Evolutionary conservation across 345 rosid species (phyloP).

Genomic region (Syzygium jambos): DNA sequence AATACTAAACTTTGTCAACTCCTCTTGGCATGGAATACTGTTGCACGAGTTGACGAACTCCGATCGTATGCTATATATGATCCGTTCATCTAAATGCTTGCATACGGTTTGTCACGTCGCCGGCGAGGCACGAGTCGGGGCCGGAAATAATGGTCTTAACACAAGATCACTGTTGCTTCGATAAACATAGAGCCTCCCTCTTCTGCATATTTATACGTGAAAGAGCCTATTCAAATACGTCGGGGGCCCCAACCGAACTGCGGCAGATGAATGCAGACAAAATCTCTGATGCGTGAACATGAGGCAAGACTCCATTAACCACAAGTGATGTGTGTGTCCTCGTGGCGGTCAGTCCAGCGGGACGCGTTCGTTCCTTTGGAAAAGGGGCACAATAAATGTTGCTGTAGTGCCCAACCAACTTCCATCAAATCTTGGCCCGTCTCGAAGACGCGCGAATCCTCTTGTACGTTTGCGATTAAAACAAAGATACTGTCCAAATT

Average conservation of each 20-base stretch:
- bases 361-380: neutral
- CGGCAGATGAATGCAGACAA: neutral
- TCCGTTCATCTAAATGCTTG: accelerated
- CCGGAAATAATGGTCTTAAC: neutral
- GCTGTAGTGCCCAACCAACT: neutral
- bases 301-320: neutral
- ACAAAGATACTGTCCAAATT: no score
- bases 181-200: neutral
- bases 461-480: no score
- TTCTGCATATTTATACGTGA: neutral
- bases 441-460: neutral
- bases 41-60: accelerated
- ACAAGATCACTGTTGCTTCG: neutral
- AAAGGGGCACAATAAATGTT: neutral
- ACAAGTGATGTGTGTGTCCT: neutral
- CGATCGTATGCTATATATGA: accelerated
- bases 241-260: neutral
- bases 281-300: neutral
- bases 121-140: accelerated
- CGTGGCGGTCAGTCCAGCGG: neutral
- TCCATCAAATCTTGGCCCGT: neutral
- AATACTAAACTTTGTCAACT: no score
- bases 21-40: no score
- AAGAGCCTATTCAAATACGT: neutral
- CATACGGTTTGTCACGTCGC: accelerated